These are phyloP conservation scores for Fusarium neocosmosporiellum DNA, from an alignment of 2,329 filamentous ascomycete genomes.

Conservation along the genomic window DNA sequence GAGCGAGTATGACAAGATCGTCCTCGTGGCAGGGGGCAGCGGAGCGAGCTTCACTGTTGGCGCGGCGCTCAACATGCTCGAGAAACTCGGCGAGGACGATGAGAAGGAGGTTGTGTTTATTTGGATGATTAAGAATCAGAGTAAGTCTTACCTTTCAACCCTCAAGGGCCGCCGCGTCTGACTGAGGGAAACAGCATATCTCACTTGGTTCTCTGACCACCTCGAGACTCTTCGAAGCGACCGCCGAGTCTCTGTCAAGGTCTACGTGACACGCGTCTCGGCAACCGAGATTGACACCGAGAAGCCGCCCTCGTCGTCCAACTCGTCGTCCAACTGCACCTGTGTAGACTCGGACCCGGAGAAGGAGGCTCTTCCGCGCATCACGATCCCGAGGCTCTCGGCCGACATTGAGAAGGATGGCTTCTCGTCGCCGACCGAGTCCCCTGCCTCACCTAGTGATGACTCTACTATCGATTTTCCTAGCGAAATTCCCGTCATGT, in stretches of 20 bases:
- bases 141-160: slow-evolving; percentile 39
- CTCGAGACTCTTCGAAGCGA: slow-evolving; percentile 48
- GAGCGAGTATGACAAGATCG: slow-evolving; percentile 63
- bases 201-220: slow-evolving; percentile 53
- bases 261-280: slow-evolving; percentile 51
- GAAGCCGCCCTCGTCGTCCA: slow-evolving; percentile 15
- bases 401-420: slow-evolving; percentile 34
- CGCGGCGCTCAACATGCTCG: slow-evolving; percentile 51
- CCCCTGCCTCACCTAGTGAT: slow-evolving; percentile 1
- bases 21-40: slow-evolving; percentile 71
- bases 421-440: slow-evolving; percentile 10
- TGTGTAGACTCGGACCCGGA: slow-evolving; percentile 15
- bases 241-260: slow-evolving; percentile 43
- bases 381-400: slow-evolving; percentile 4
- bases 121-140: slow-evolving; percentile 53
- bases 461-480: background rate
- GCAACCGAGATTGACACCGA: slow-evolving; percentile 12
- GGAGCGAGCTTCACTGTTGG: slow-evolving; percentile 68
- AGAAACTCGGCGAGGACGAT: slow-evolving; percentile 30
- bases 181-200: slow-evolving; percentile 42
- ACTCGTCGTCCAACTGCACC: slow-evolving; percentile 18
- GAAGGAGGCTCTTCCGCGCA: slow-evolving; percentile 10
- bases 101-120: slow-evolving; percentile 51
- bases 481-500: slow-evolving; percentile 41
- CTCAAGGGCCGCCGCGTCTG: background rate